Evolutionary conservation across 257 asterid species (phyloP), one percentile per base, ranked within the genome.

Genomic region (Solanum sparsipilum): DNA sequence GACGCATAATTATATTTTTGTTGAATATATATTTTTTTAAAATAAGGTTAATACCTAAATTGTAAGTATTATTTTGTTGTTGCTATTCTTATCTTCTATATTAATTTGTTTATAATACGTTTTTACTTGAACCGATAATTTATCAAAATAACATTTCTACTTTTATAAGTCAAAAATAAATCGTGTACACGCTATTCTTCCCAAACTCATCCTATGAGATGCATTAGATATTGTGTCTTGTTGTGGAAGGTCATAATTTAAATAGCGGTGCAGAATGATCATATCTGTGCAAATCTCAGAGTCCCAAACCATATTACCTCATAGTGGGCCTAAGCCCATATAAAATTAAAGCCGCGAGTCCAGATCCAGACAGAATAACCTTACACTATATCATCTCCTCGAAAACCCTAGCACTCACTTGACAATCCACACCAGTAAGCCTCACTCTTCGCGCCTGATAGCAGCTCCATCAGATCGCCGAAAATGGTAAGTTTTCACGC

Each of bases 401-500:
- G 10, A 18, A 72, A 72, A 73, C 84, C 88, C 73, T 86, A 85
- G 70, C 9, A 38, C 67, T 38, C 82, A 39, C 27, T 41, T 13
- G n/a, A 35, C 36, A 31, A 52, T 52, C 6, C 60, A 58, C 60
- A 9, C 75, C 65, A 48, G 15, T 58, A 3, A 3, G 36, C 36
- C 35, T 32, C 38, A 27, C 63, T 63, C 87, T 84, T 63, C 3
- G 52, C n/a, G 52, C 60, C 39, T 34, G 60, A 10, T 58, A 60
- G 39, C 84, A 20, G 71, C 76, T 29, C 21, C 87, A 44, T 34
- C 70, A 86, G 32, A 79, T 82, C 87, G 81, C 11, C 71, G 83
- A 83, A 86, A 52, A 89, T 89, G 91, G 91, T 89, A 67, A 83
- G 89, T 72, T n/a, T 83, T 23, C 16, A 21, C 7, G 20, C 12